phyloP scores from a whole-genome alignment of 139 green algal genomes.

The Desmodesmus armatus region DNA sequence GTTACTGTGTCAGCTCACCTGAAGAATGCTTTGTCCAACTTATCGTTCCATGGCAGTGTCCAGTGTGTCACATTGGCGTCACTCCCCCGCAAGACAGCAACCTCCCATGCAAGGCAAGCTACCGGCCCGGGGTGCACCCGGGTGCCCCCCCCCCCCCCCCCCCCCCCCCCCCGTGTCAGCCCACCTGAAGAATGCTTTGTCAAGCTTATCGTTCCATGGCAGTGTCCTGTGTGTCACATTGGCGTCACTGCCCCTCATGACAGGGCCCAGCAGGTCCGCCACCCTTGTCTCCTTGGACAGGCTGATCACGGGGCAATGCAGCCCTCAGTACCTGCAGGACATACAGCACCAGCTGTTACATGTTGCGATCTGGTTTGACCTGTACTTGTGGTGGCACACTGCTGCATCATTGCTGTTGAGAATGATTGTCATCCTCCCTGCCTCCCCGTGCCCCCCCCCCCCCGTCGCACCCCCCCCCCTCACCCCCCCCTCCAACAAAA shows the following conservation, averaged over 20 bases:
- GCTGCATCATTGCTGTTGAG: constrained; percentile 32
- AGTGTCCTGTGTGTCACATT: neutral
- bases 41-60: neutral
- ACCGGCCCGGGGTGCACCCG: too few species aligned
- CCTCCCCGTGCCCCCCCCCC: too few species aligned
- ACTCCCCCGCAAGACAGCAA: constrained; percentile 8
- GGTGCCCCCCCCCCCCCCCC: too few species aligned
- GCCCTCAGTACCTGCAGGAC: neutral
- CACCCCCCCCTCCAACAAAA: too few species aligned
- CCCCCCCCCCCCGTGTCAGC: too few species aligned
- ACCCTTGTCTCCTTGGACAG: neutral
- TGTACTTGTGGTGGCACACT: constrained; percentile 24
- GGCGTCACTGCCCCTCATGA: constrained; percentile 2
- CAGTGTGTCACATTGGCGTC: constrained; percentile 1
- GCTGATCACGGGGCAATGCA: constrained; percentile 21
- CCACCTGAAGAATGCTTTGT: constrained; percentile 38
- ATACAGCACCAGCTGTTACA: neutral
- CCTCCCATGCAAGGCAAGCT: too few species aligned
- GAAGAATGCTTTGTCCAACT: constrained; percentile 34
- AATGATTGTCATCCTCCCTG: constrained; percentile 16
- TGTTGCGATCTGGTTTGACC: too few species aligned
- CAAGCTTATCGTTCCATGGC: constrained; percentile 6
- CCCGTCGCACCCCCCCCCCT: too few species aligned
- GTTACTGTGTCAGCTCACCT: too few species aligned
- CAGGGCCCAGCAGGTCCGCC: constrained; percentile 25